Conservation (phyloP, 805 yeast species). For the Barnettozyma salicaria region DNA sequence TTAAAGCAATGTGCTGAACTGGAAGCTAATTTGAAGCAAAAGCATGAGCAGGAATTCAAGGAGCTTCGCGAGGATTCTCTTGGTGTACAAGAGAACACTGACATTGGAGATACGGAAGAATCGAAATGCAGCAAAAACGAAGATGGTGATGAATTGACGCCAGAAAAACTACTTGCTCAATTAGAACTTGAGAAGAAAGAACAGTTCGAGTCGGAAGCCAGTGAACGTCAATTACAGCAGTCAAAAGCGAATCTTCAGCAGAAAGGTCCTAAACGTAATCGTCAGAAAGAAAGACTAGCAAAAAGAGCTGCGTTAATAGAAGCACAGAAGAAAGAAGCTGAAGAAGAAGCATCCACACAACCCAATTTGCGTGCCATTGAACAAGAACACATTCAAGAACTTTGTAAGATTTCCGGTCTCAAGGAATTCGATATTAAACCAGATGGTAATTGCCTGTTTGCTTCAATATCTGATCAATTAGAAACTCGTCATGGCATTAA, state of each 20-base stretch:
- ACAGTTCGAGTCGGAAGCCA: slow-evolving; percentile 17
- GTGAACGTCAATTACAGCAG: slow-evolving; percentile 14
- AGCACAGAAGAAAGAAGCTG: slow-evolving; percentile 59
- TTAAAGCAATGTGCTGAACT: slow-evolving; percentile 50
- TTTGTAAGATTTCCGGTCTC: slow-evolving; percentile 46
- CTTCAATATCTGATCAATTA: slow-evolving; percentile 79
- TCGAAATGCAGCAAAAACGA: slow-evolving; percentile 31
- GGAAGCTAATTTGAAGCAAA: slow-evolving; percentile 47
- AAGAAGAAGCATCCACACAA: slow-evolving; percentile 55
- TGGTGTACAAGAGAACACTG: neutral
- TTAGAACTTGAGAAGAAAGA: slow-evolving; percentile 37
- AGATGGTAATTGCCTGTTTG: slow-evolving; percentile 92
- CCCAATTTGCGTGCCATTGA: slow-evolving; percentile 73
- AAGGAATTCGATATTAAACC: slow-evolving; percentile 67
- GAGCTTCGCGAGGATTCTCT: slow-evolving; percentile 1
- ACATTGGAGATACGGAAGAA: slow-evolving; percentile 11
- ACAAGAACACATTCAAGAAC: slow-evolving; percentile 51
- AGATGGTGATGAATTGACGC: slow-evolving; percentile 48
- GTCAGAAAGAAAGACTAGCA: slow-evolving; percentile 81
- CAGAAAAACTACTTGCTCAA: slow-evolving; percentile 62
- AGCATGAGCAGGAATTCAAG: slow-evolving; percentile 50
- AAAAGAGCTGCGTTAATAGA: slow-evolving; percentile 66
- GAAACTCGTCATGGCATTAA: slow-evolving; percentile 39
- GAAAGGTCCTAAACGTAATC: slow-evolving; percentile 51
- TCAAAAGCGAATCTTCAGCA: no score